Base-by-base conservation (phyloP, 2,329 filamentous ascomycete species). In the Orbilia javanica region DNA sequence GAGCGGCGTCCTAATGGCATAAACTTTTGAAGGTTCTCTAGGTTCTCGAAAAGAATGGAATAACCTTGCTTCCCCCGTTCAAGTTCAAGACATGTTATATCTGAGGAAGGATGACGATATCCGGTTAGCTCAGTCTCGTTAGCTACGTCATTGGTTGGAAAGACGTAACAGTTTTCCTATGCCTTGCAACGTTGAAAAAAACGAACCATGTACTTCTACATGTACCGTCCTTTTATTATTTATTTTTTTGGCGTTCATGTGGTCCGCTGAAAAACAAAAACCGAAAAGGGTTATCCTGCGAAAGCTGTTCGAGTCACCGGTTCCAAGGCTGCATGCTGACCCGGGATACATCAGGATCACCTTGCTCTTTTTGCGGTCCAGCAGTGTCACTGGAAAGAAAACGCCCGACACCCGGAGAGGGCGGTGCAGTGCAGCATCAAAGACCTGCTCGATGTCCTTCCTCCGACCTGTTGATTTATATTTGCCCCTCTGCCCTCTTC, bases 311-410 rank as follows among this genome's bases (percentile, higher is more conserved):
- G 74, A 72, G 74, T 78, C 74, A 78, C 74, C 74, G 67, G 74
- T 78, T 78, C 74, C 67, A 78, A 67, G 74, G 50, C 53, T 71
- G 74, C 67, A 78, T 67, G 67, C 62, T 78, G 74, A 78, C 74
- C 74, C 62, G 74, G 74, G 34, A 78, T 52, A 77, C 74, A 67
- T 70, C 67, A 67, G 66, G 66, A 78, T 72, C 63, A 60, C 72
- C 72, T 48, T 63, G 34, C 57, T 65, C 48, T 18, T 52, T 62
- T 71, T 42, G 25, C 53, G 18, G 46, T 60, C 34, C 60, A 63
- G 39, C 18, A 25, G 44, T 64, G 20, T 55, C 64, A 50, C 42
- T 70, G 11, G n/a, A 63, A 62, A 78, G 60, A 78, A 78, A 72
- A 63, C 42, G 31, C 67, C 74, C 74, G 74, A 66, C 62, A 55